Evolutionary conservation across 768 basidiomycete species (phyloP), one percentile per base, ranked within the genome.

Genomic region (Boletus eberwhitei): DNA sequence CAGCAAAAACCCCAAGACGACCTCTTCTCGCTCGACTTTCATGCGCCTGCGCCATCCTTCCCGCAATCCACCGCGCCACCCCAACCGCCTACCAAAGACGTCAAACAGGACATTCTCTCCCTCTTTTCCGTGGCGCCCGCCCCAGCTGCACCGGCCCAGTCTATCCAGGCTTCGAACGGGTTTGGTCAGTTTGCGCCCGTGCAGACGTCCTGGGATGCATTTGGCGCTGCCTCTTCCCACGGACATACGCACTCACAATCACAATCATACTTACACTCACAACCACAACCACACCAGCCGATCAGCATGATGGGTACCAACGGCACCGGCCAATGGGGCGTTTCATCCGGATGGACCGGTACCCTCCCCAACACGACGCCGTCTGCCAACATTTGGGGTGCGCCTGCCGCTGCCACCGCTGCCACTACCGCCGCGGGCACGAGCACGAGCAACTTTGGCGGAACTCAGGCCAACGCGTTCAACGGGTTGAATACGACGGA

Each of bases 11-110:
- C 79, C 13, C 71, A 76, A 53, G 79, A 87, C 57, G 88, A 90
- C 62, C 74, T 96, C 8, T 94, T 95, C 68, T 82, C 86, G 26
- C 84, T 95, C 51, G 92, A 95, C 70, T 96, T 95, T 71, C 87
- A 88, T 60, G 76, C 84, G 1, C 84, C 88, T 1, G 24, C 24
- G 24, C 24, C 24, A 1, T 41, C 75, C 8, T 29, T 58, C 9
- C 61, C 62, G 6, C 65, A 54, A 50, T n/a, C 65, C 4, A 21
- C 70, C 2, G 4, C 11, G 17, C 51, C 73, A 1, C 57, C 61
- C 2, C 64, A 73, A 16, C 69, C 66, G 41, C 75, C 79, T 0
- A 79, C 78, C 68, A 90, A 89, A 64, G 87, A 90, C 62, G 79
- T 86, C 42, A 94, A 93, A 61, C 80, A 90, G 51, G 88, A 95